phyloP scores from a whole-genome alignment of 1,139 yeast genomes.

The Fermentozyma sake region DNA sequence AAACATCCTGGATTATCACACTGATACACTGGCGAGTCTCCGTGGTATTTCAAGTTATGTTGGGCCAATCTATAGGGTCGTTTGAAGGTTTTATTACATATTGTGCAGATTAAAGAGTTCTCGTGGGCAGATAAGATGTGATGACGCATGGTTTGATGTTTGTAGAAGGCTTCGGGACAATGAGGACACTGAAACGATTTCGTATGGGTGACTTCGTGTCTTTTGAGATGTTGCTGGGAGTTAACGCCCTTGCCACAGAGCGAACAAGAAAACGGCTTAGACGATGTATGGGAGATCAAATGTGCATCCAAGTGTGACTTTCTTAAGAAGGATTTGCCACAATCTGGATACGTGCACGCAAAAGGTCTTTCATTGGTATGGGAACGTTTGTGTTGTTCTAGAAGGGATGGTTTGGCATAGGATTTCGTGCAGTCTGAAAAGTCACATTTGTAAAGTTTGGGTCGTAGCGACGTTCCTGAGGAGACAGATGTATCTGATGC shows the following conservation, averaged over 20 bases:
- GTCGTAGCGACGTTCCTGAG: constrained; percentile 6
- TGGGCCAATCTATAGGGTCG: constrained; percentile 59
- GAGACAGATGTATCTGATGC: constrained; percentile 3
- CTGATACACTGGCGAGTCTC: constrained; percentile 50
- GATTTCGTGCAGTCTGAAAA: constrained; percentile 67
- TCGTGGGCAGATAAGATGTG: constrained; percentile 67
- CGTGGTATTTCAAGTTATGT: constrained; percentile 60
- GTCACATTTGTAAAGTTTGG: constrained; percentile 58
- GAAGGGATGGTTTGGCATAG: constrained; percentile 74
- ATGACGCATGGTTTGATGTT: constrained; percentile 73
- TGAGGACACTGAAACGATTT: constrained; percentile 64
- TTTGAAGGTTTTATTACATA: constrained; percentile 55
- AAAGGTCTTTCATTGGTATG: constrained; percentile 83
- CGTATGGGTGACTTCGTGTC: constrained; percentile 79
- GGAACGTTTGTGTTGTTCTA: constrained; percentile 75
- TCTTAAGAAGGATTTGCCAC: constrained; percentile 65
- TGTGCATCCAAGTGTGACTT: constrained; percentile 81
- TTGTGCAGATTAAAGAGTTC: constrained; percentile 46
- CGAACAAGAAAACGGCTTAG: constrained; percentile 67
- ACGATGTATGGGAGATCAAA: constrained; percentile 51
- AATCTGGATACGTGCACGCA: constrained; percentile 48
- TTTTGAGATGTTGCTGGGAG: constrained; percentile 71
- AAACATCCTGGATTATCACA: constrained; percentile 64
- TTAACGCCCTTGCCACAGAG: constrained; percentile 82
- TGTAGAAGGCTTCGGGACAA: constrained; percentile 67